A percentile compares a stretch with the other conserved stretches of the same genome.
phyloP scores from a whole-genome alignment of 345 rosid species.

The Eucalyptus grandis region DNA sequence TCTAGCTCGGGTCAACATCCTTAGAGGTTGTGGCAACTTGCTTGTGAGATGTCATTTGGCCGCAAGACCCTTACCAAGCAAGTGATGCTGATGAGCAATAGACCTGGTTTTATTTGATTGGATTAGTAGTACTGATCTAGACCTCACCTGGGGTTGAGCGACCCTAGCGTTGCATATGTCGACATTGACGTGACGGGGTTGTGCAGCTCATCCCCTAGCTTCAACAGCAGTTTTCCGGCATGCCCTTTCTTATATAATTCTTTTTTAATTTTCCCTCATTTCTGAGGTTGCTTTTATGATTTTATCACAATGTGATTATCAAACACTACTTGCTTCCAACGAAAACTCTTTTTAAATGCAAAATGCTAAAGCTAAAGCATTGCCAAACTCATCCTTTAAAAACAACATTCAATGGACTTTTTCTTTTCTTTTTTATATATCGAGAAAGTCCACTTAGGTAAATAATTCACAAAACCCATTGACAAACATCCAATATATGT shows the following conservation, averaged over 20 bases:
- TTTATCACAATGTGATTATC: background rate
- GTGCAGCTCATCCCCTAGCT: background rate
- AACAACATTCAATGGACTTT: background rate
- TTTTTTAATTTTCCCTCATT: background rate
- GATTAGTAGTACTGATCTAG: background rate
- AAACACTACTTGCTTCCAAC: background rate
- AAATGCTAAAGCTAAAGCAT: background rate
- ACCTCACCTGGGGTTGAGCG: background rate
- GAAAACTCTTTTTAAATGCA: background rate
- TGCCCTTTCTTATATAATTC: background rate
- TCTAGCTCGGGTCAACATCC: background rate
- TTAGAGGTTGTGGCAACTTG: background rate
- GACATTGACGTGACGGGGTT: background rate
- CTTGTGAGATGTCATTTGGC: background rate
- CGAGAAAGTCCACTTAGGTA: background rate
- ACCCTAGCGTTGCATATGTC: background rate
- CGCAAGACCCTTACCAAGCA: background rate
- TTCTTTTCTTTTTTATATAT: background rate
- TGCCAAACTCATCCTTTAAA: background rate
- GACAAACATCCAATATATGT: background rate
- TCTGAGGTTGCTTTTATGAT: background rate
- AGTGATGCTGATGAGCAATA: background rate
- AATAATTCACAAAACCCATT: background rate
- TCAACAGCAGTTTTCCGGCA: background rate
- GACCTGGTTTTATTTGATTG: background rate